Evolutionary conservation across 106 monocot species (phyloP).

Genomic region (Dioscorea zingiberensis): DNA sequence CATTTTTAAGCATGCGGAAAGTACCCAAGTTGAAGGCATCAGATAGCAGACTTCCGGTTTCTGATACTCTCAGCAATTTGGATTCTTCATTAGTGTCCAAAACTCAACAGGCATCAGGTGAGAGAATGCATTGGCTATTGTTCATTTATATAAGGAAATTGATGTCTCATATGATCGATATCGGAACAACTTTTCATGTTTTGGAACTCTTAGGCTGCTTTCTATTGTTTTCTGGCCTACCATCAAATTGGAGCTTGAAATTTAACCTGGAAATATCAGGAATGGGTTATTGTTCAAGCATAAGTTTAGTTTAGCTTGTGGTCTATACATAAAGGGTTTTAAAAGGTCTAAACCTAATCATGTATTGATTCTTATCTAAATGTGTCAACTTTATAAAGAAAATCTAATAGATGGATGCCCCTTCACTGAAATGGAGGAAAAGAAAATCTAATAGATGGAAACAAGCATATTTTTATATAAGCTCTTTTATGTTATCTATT

Average conservation of each 20-base stretch:
- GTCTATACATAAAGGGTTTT: no score
- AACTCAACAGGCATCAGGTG: constrained; percentile 18
- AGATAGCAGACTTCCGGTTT: constrained; percentile 15
- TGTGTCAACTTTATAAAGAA: no score
- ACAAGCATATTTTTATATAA: background rate
- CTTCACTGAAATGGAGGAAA: no score
- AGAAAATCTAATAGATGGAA: no score
- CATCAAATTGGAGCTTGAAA: background rate
- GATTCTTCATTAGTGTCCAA: constrained; percentile 11
- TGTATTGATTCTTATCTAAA: no score
- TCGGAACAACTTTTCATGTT: background rate
- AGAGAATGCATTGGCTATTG: background rate
- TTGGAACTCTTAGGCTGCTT: background rate
- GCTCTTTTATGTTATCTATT: background rate
- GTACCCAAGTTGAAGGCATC: constrained; percentile 30
- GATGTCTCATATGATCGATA: background rate
- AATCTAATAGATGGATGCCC: no score
- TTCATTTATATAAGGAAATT: background rate
- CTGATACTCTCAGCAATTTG: constrained; percentile 7
- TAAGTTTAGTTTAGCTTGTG: background rate
- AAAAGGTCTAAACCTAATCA: no score
- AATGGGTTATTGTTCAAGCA: background rate
- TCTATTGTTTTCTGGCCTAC: background rate
- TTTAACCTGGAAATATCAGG: background rate
- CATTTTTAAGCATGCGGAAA: constrained; percentile 56